Evolutionary conservation across 2,329 filamentous ascomycete genomes (phyloP).

Genomic region (Elsinoe fawcettii): DNA sequence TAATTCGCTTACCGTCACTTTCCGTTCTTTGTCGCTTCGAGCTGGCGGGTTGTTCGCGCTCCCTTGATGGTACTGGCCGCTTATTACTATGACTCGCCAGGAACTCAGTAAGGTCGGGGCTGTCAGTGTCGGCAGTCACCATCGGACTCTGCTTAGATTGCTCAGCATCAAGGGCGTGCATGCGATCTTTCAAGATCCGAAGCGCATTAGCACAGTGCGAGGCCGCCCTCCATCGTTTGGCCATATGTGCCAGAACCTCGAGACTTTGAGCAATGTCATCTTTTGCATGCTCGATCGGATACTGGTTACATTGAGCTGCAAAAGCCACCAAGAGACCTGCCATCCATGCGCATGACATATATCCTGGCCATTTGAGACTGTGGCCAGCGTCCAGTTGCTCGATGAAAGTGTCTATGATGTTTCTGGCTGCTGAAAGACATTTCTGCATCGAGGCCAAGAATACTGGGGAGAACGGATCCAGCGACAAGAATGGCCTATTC

Average conservation of each 20-base stretch:
- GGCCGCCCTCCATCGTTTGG: constrained; percentile 5
- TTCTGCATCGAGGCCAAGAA: constrained; percentile 30
- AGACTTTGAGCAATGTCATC: constrained; percentile 14
- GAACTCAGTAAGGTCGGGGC: constrained; percentile 1
- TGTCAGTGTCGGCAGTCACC: neutral
- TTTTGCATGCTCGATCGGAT: constrained; percentile 23
- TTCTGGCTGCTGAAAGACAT: constrained; percentile 26
- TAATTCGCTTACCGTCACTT: neutral
- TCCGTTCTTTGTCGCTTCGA: neutral
- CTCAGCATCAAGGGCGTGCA: neutral
- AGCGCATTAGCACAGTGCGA: constrained; percentile 1
- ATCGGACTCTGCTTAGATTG: neutral
- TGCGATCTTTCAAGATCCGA: constrained; percentile 7
- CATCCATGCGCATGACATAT: constrained; percentile 33
- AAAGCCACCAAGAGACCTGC: constrained; percentile 33
- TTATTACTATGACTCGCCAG: neutral
- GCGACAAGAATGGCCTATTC: constrained; percentile 31
- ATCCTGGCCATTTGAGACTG: constrained; percentile 30
- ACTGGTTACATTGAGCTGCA: constrained; percentile 27
- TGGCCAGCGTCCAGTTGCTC: constrained; percentile 17
- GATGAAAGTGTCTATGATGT: constrained; percentile 25
- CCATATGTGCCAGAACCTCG: constrained; percentile 2
- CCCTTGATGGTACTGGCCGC: neutral
- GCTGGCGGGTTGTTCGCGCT: neutral
- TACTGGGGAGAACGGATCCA: constrained; percentile 24